Evolutionary conservation across 2,329 filamentous ascomycete genomes (phyloP).

Genomic region (Neoascochyta sp.): DNA sequence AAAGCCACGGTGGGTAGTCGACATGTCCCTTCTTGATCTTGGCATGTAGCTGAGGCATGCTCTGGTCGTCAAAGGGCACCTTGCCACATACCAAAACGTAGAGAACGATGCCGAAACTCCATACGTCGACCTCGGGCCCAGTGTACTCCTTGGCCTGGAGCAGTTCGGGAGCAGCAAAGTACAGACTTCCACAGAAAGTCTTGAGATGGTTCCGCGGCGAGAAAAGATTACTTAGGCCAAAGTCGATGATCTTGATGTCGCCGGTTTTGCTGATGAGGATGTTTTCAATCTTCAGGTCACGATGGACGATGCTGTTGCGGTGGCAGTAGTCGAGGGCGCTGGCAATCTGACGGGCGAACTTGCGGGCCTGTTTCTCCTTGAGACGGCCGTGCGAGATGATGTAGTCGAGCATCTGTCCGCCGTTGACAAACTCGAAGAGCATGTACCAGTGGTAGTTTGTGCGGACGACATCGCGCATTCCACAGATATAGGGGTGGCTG

Average conservation of each 20-base stretch:
- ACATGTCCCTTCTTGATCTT: conserved; percentile 98
- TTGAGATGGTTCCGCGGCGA: conserved; percentile 80
- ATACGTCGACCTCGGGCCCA: conserved; percentile 93
- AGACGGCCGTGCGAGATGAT: conserved; percentile 97
- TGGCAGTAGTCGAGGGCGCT: conserved; percentile 97
- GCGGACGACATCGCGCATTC: conserved; percentile 88
- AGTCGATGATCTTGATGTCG: conserved; percentile 99
- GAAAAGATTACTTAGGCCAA: conserved; percentile 94
- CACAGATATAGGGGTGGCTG: conserved; percentile 93
- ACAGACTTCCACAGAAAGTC: conserved; percentile 95
- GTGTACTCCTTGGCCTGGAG: conserved; percentile 92
- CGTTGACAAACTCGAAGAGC: conserved; percentile 98
- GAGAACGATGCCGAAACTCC: conserved; percentile 97
- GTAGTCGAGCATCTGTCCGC: conserved; percentile 98
- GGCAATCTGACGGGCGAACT: conserved; percentile 95
- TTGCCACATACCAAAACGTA: conserved; percentile 97
- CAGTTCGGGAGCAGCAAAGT: conserved; percentile 94
- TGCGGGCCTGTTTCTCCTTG: conserved; percentile 97
- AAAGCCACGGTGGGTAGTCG: conserved; percentile 92
- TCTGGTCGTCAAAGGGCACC: conserved; percentile 97
- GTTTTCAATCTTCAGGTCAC: conserved; percentile 97
- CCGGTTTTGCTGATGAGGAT: conserved; percentile 98
- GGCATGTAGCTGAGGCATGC: conserved; percentile 95
- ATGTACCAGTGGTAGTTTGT: conserved; percentile 99
- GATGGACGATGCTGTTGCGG: conserved; percentile 95